phyloP scores from a whole-genome alignment of 257 asterid genomes.

The Prunella vulgaris region DNA sequence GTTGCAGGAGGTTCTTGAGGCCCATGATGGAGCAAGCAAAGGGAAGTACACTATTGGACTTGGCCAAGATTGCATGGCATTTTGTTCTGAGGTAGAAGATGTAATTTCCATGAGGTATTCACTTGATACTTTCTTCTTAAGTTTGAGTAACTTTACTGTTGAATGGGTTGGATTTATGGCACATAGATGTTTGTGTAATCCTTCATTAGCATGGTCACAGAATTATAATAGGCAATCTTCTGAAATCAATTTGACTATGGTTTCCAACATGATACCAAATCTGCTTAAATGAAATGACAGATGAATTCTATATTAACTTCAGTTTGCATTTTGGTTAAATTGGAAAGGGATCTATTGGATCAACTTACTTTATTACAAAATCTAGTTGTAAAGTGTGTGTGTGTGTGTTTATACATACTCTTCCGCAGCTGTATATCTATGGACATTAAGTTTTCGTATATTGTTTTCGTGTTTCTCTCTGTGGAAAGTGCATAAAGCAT shows the following conservation, averaged over 20 bases:
- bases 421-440: no score
- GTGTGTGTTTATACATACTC: background rate
- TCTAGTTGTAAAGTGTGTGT: background rate
- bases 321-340: background rate
- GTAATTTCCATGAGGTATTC: constrained; percentile 95
- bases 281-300: no score
- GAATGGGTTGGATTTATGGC: background rate
- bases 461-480: background rate
- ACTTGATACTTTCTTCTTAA: constrained; percentile 1
- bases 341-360: constrained; percentile 1
- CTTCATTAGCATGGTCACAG: background rate
- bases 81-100: constrained; percentile 95
- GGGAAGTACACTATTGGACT: constrained; percentile 99
- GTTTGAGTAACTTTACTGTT: background rate
- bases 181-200: background rate
- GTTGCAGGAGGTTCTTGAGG: constrained; percentile 83
- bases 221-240: background rate
- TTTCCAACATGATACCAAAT: no score
- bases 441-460: background rate
- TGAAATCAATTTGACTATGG: background rate
- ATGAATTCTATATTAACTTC: background rate
- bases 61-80: constrained; percentile 99
- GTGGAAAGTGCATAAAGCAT: background rate
- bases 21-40: constrained; percentile 97
- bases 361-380: background rate